These are phyloP conservation scores for Dalbergia cultrata DNA, from an alignment of 306 rosid genomes.

Conservation along the genomic window DNA sequence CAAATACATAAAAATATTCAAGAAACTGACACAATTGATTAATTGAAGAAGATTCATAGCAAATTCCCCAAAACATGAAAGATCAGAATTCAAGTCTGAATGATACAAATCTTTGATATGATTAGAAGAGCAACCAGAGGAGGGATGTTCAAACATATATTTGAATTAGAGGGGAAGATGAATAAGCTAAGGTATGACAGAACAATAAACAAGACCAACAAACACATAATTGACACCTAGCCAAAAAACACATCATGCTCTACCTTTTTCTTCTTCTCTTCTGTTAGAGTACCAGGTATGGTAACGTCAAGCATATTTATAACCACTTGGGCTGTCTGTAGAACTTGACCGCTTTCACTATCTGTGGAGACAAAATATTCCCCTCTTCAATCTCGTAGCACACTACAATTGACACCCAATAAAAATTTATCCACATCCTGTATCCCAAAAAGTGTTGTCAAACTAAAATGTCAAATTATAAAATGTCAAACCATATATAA, in stretches of 20 bases:
- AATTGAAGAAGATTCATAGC: background rate
- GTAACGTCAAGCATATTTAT: slow-evolving; percentile 89
- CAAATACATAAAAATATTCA: background rate
- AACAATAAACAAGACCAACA: slow-evolving; percentile 40
- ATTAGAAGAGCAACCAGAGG: slow-evolving; percentile 10
- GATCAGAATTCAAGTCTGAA: slow-evolving; percentile 7
- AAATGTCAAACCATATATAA: no score
- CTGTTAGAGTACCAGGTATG: slow-evolving; percentile 81
- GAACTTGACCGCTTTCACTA: slow-evolving; percentile 73
- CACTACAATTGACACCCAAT: no score
- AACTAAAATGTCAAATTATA: no score
- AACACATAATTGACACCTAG: slow-evolving; percentile 33
- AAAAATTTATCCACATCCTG: no score
- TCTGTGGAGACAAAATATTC: slow-evolving; percentile 59
- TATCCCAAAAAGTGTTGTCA: no score
- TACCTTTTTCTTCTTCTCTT: slow-evolving; percentile 89
- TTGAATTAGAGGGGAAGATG: slow-evolving; percentile 10
- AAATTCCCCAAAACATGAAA: slow-evolving; percentile 14
- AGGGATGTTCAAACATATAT: slow-evolving; percentile 4
- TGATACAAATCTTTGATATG: slow-evolving; percentile 1
- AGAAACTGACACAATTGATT: background rate
- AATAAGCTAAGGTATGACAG: slow-evolving; percentile 26
- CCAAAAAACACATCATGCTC: slow-evolving; percentile 6
- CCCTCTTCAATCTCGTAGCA: slow-evolving; percentile 61
- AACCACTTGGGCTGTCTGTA: slow-evolving; percentile 79